Conservation (phyloP, 257 asterid genomes). For the Mentha longifolia region DNA sequence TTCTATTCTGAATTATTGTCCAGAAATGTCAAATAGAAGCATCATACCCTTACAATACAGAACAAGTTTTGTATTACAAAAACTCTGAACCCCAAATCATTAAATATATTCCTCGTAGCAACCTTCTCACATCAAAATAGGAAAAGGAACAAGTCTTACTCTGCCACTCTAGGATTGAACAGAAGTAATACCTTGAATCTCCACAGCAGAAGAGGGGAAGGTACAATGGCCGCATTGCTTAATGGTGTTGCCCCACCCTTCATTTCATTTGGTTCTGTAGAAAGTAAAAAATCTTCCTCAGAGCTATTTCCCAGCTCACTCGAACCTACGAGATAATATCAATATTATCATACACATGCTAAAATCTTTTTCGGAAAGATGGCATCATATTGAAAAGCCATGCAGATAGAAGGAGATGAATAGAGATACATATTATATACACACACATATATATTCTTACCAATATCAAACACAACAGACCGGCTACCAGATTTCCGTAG, state of each 20-base stretch:
- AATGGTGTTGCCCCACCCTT: slow-evolving; percentile 65
- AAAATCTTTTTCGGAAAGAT: slow-evolving; percentile 18
- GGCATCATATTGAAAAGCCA: not conserved
- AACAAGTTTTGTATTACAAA: slow-evolving; percentile 6
- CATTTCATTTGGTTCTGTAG: slow-evolving; percentile 71
- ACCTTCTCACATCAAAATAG: slow-evolving; percentile 9
- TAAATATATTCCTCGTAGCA: not conserved
- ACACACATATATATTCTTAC: slow-evolving; percentile 41
- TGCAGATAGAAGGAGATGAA: not conserved
- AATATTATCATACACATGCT: slow-evolving; percentile 25
- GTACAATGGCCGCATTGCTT: slow-evolving; percentile 70
- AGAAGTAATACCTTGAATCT: slow-evolving; percentile 80
- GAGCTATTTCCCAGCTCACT: slow-evolving; percentile 61
- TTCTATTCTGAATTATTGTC: not conserved
- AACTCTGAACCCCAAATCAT: not conserved
- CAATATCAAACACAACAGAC: slow-evolving; percentile 76
- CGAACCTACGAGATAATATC: slow-evolving; percentile 37
- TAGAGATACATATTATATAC: not conserved
- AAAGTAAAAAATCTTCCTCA: slow-evolving; percentile 58
- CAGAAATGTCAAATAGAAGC: slow-evolving; percentile 24
- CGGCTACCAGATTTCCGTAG: slow-evolving; percentile 96
- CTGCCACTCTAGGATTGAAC: slow-evolving; percentile 25
- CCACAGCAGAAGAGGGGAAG: slow-evolving; percentile 88
- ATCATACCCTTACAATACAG: not conserved
- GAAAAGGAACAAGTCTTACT: slow-evolving; percentile 9